These are phyloP conservation scores for Papilionanthe hybrid DNA, from an alignment of 116 monocot genomes.

Conservation along the genomic window DNA sequence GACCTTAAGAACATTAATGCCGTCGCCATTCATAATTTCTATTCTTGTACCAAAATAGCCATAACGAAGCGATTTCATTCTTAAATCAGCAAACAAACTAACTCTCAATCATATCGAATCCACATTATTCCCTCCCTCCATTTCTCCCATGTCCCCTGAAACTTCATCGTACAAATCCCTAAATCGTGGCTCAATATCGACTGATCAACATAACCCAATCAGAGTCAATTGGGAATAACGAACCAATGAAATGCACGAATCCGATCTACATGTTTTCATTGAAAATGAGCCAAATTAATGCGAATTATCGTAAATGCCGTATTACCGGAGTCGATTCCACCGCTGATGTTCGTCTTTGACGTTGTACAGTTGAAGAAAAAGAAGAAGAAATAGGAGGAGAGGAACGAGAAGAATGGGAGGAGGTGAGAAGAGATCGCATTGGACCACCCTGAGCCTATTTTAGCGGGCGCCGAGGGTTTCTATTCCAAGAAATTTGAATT, in stretches of 20 bases:
- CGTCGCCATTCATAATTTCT: not conserved
- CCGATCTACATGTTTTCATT: not conserved
- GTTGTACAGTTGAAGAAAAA: no score
- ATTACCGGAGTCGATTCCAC: no score
- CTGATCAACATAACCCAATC: not conserved
- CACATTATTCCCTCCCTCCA: not conserved
- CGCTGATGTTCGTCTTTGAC: no score
- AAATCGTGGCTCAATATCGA: not conserved
- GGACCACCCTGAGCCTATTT: not conserved
- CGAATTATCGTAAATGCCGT: not conserved
- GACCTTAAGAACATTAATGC: not conserved
- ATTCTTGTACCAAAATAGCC: not conserved
- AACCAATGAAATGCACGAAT: not conserved
- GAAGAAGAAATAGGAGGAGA: no score
- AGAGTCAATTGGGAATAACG: not conserved
- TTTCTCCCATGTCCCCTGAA: not conserved
- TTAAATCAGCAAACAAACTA: not conserved
- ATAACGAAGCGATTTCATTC: not conserved
- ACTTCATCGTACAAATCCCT: not conserved
- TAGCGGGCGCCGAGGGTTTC: not conserved
- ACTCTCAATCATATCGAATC: not conserved
- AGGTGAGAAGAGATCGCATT: no score
- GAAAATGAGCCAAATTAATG: not conserved
- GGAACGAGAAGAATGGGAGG: no score
- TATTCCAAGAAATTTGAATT: no score